Percentiles rank a stretch among this genome's conserved stretches.
Conservation (phyloP, 1,139 yeast species). For the Saccharomyces hybrid region DNA sequence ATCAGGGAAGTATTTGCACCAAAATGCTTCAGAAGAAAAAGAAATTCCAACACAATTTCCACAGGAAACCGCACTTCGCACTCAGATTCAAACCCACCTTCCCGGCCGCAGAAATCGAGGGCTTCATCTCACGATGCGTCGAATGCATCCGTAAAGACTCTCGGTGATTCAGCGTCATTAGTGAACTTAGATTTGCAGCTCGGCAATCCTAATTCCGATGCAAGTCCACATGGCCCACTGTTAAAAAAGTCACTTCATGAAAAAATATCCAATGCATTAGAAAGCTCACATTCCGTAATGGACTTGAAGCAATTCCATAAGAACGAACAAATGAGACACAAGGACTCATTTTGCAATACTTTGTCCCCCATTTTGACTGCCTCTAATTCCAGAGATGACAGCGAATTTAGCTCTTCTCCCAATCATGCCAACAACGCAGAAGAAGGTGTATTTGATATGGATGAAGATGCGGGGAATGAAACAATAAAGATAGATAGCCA, state of each 20-base stretch:
- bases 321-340: conserved; percentile 12
- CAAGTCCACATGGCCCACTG: conserved; percentile 13
- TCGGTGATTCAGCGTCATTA: conserved; percentile 6
- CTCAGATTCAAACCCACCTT: conserved; percentile 10
- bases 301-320: conserved; percentile 26
- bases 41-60: conserved; percentile 3
- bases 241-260: conserved; percentile 19
- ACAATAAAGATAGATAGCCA: conserved; percentile 16
- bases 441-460: conserved; percentile 1
- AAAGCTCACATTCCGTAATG: conserved; percentile 27
- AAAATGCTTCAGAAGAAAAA: conserved; percentile 19
- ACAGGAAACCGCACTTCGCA: conserved; percentile 14
- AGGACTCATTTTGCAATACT: neutral
- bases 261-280: conserved; percentile 22
- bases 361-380: neutral
- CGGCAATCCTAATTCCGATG: conserved; percentile 4
- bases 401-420: neutral
- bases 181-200: neutral
- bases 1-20: conserved; percentile 66
- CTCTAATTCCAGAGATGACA: neutral
- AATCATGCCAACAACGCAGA: neutral
- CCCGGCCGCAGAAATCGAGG: conserved; percentile 5
- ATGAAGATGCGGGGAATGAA: conserved; percentile 19
- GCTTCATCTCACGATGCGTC: conserved; percentile 13
- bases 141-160: neutral